A percentile compares a stretch with the other conserved stretches of the same genome.
phyloP scores from a whole-genome alignment of 768 basidiomycete species.

The Tricholoma saponaceum region DNA sequence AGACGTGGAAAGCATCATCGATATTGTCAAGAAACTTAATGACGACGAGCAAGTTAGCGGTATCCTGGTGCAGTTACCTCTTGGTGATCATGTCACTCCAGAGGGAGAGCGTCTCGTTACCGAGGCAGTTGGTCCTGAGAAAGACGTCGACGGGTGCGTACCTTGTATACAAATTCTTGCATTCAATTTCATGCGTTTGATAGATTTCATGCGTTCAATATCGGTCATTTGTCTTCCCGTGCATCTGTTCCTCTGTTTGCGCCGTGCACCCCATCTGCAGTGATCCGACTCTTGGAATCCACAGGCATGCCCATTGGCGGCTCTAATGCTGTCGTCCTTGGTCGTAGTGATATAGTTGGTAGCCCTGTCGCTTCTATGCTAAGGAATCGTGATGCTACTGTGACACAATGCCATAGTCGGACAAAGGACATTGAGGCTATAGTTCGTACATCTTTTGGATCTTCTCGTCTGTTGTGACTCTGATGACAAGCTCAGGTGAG shows the following conservation, averaged over 20 bases:
- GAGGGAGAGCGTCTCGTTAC: constrained; percentile 89
- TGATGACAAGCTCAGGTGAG: constrained; percentile 50
- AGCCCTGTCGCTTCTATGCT: constrained; percentile 92
- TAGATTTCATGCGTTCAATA: constrained; percentile 98
- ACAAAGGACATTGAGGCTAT: constrained; percentile 79
- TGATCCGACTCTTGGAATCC: constrained; percentile 85
- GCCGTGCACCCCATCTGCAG: constrained; percentile 94
- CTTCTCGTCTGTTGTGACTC: background rate
- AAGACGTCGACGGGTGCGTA: constrained; percentile 93
- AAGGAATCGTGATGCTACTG: constrained; percentile 87
- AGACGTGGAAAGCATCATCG: constrained; percentile 72
- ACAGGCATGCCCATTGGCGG: constrained; percentile 79
- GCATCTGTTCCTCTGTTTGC: constrained; percentile 86
- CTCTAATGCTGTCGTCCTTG: constrained; percentile 85
- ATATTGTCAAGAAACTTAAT: constrained; percentile 78
- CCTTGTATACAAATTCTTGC: constrained; percentile 1
- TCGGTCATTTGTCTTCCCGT: constrained; percentile 89
- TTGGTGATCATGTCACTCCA: constrained; percentile 74
- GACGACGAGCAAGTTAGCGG: constrained; percentile 78
- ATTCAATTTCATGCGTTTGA: constrained; percentile 2
- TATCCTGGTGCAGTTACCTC: constrained; percentile 92
- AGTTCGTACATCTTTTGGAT: constrained; percentile 38
- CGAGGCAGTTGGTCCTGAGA: constrained; percentile 90
- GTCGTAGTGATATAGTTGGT: constrained; percentile 97
- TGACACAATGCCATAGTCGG: constrained; percentile 95